A percentile compares a stretch with the other conserved stretches of the same genome.
phyloP scores from a whole-genome alignment of 129 eudicot species.

The Flaveria trinervia region DNA sequence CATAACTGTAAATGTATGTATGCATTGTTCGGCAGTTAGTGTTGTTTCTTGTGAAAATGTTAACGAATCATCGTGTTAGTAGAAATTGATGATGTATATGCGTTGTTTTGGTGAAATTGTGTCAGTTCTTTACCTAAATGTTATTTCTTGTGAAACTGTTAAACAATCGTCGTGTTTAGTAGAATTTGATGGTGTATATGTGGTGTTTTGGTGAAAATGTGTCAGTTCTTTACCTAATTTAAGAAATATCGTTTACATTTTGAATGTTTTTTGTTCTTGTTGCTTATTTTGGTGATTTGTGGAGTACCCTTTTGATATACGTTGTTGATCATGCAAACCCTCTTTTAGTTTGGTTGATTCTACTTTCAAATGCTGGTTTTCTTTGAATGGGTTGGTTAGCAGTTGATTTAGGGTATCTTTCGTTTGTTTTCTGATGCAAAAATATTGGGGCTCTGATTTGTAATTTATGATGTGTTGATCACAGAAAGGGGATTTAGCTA shows the following conservation, averaged over 20 bases:
- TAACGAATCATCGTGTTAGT: background rate
- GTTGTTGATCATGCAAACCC: no score
- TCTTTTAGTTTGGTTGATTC: no score
- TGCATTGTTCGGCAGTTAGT: background rate
- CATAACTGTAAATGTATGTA: slow-evolving; percentile 5
- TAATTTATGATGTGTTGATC: background rate
- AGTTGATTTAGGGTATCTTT: slow-evolving; percentile 10
- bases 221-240: background rate
- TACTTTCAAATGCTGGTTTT: background rate
- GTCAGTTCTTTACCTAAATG: background rate
- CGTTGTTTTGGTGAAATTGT: slow-evolving; percentile 20
- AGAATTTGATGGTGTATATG: background rate
- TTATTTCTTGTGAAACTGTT: background rate
- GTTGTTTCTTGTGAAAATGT: background rate
- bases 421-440: background rate
- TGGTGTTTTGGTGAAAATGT: slow-evolving; percentile 20
- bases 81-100: background rate
- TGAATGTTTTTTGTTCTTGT: background rate
- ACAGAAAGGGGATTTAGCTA: background rate
- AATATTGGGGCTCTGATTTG: background rate
- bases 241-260: slow-evolving; percentile 4
- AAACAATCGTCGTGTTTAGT: background rate
- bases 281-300: background rate
- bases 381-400: slow-evolving; percentile 30
- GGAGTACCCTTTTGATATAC: no score